Conservation (phyloP, 176 grass and related monocot genomes). For the Oryza officinalis region DNA sequence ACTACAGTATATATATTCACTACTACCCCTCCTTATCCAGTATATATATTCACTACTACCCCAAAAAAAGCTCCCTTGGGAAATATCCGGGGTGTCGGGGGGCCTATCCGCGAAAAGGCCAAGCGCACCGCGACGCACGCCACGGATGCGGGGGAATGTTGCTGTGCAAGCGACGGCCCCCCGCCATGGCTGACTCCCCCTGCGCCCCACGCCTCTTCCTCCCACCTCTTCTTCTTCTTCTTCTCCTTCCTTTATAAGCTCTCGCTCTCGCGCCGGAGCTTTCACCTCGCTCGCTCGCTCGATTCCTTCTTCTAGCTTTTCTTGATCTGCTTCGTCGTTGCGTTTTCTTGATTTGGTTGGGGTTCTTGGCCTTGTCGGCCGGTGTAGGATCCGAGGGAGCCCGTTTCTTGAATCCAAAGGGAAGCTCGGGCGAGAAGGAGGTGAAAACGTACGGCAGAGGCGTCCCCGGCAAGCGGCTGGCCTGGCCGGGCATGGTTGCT, state of each 20-base stretch:
- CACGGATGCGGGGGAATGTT: neutral
- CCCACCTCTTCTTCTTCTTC: too few species aligned
- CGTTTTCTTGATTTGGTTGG: neutral
- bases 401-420: conserved; percentile 36
- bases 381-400: neutral
- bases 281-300: neutral
- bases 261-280: conserved; percentile 11
- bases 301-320: neutral
- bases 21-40: neutral
- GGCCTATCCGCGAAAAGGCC: conserved; percentile 12
- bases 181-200: neutral
- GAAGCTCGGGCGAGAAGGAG: neutral
- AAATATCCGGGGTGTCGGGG: neutral
- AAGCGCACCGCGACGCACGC: neutral
- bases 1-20: neutral
- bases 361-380: neutral
- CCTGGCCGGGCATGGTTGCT: too few species aligned
- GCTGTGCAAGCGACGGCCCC: conserved; percentile 33
- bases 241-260: conserved; percentile 45
- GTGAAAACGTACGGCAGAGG: neutral
- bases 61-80: neutral
- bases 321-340: too few species aligned
- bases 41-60: too few species aligned
- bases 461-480: too few species aligned
- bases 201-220: conserved; percentile 34